Evolutionary conservation across 2,329 filamentous ascomycete genomes (phyloP).

Genomic region (Drechslerella dactyloides): DNA sequence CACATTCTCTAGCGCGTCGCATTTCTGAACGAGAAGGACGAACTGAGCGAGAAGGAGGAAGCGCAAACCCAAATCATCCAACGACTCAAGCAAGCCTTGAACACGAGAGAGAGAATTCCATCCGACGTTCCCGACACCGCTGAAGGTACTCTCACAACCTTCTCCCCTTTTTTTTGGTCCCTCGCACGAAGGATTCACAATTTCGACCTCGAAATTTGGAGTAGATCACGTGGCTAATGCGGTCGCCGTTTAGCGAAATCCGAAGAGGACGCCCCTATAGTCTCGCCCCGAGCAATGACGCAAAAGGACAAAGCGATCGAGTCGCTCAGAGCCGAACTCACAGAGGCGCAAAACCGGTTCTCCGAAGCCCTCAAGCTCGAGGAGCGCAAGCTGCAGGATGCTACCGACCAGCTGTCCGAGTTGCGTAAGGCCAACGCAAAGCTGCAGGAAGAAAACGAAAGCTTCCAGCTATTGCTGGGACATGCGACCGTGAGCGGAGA

Average conservation of each 20-base stretch:
- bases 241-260: conserved; percentile 70
- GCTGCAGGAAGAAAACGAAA: conserved; percentile 98
- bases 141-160: conserved; percentile 26
- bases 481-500: conserved; percentile 96
- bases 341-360: conserved; percentile 92
- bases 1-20: conserved; percentile 49
- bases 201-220: conserved; percentile 8
- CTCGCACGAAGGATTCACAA: conserved; percentile 5
- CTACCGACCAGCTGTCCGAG: conserved; percentile 90
- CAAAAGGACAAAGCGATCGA: conserved; percentile 98
- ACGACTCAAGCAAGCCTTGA: conserved; percentile 85
- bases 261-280: conserved; percentile 67
- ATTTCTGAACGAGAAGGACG: conserved; percentile 73
- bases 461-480: conserved; percentile 90
- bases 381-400: conserved; percentile 82
- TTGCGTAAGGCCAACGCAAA: conserved; percentile 94
- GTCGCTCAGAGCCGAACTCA: conserved; percentile 85
- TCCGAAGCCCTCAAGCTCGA: conserved; percentile 89
- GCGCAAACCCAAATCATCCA: conserved; percentile 91
- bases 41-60: conserved; percentile 80
- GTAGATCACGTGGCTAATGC: conserved; percentile 51
- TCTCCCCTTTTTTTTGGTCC: conserved; percentile 4
- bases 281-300: conserved; percentile 63
- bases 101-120: conserved; percentile 68
- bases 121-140: conserved; percentile 36